These are phyloP conservation scores for Arthrobotrys sinensis DNA, from an alignment of 2,329 filamentous ascomycete species.

Conservation along the genomic window DNA sequence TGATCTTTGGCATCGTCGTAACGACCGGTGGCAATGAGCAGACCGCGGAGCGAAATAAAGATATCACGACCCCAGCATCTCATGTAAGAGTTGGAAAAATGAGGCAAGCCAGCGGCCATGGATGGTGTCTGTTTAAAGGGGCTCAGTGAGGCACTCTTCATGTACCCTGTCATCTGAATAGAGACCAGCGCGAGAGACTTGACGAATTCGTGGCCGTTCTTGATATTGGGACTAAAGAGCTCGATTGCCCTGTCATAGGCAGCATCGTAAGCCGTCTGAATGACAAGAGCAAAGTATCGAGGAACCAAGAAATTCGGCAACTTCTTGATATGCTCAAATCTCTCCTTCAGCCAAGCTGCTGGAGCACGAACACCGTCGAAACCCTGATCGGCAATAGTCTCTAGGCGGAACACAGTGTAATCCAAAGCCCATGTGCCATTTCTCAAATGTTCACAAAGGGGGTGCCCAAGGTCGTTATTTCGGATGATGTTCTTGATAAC, in stretches of 20 bases:
- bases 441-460: conserved; percentile 91
- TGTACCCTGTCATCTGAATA: conserved; percentile 86
- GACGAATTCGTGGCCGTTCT: conserved; percentile 87
- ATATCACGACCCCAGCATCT: conserved; percentile 98
- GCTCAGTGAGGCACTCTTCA: conserved; percentile 91
- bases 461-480: conserved; percentile 92
- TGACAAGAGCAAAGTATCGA: conserved; percentile 90
- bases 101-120: conserved; percentile 90
- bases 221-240: conserved; percentile 83
- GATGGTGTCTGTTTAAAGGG: conserved; percentile 87
- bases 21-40: conserved; percentile 91
- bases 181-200: conserved; percentile 92
- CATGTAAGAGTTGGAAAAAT: conserved; percentile 94
- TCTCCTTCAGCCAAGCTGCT: conserved; percentile 83
- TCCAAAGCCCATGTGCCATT: conserved; percentile 94
- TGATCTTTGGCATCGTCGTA: conserved; percentile 93
- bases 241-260: conserved; percentile 83
- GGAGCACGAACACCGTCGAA: conserved; percentile 77
- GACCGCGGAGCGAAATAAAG: conserved; percentile 92
- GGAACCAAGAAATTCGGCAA: conserved; percentile 92
- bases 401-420: conserved; percentile 84
- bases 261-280: conserved; percentile 89
- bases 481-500: conserved; percentile 85
- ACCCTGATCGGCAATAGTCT: conserved; percentile 76
- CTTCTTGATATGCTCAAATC: conserved; percentile 86